Evolutionary conservation across 345 rosid genomes (phyloP).

Genomic region (Tarenaya hassleriana): DNA sequence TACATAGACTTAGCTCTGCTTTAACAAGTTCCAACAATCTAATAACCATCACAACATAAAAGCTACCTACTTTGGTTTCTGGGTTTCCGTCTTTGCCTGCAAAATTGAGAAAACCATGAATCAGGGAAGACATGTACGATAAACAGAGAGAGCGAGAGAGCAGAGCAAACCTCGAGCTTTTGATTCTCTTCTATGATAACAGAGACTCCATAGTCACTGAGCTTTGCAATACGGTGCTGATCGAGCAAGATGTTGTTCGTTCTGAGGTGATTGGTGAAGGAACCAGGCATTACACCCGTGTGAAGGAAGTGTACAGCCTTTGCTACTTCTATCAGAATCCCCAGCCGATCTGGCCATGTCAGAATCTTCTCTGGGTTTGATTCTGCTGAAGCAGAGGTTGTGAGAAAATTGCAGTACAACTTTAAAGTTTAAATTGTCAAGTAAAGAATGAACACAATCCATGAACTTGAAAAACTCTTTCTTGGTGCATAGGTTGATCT

Average conservation of each 20-base stretch:
- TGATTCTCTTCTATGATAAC: conserved; percentile 58
- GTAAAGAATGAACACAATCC: no score
- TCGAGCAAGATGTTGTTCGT: conserved; percentile 83
- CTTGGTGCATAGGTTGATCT: conserved; percentile 11
- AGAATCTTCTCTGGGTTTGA: conserved; percentile 59
- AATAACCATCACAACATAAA: background rate
- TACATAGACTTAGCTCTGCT: conserved; percentile 1
- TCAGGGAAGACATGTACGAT: conserved; percentile 8
- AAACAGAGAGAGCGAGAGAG: conserved; percentile 5
- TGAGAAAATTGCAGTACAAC: no score
- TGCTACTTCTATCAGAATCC: conserved; percentile 74
- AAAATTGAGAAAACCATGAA: conserved; percentile 20
- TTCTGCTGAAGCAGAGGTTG: conserved; percentile 43
- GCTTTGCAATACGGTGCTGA: conserved; percentile 80
- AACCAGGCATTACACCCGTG: conserved; percentile 76
- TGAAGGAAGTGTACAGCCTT: conserved; percentile 95
- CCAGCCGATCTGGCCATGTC: conserved; percentile 79
- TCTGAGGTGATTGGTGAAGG: conserved; percentile 58
- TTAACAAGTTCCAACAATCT: no score
- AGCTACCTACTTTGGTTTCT: conserved; percentile 43
- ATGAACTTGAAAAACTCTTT: no score
- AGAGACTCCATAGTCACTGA: conserved; percentile 89
- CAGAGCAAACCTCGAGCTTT: conserved; percentile 52
- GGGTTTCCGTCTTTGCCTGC: conserved; percentile 64
- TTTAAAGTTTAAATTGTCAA: no score